Evolutionary conservation across 1,284 basidiomycete species (phyloP).

Genomic region (Lignosus rhinocerotis): DNA sequence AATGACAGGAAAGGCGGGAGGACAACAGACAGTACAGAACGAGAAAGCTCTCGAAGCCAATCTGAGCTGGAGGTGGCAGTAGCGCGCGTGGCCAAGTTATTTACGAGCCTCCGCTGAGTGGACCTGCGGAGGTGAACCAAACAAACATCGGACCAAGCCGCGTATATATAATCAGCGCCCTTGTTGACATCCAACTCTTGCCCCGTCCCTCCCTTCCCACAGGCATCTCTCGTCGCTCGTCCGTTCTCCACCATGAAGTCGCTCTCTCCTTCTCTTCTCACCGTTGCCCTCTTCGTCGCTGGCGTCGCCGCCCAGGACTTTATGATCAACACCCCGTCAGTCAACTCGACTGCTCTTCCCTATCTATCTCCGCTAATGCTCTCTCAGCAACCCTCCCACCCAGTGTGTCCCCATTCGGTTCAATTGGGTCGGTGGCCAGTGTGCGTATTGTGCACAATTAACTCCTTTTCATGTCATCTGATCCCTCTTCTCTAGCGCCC

Average conservation of each 20-base stretch:
- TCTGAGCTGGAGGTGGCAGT: no score
- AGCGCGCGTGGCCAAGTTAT: no score
- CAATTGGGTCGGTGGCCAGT: slow-evolving; percentile 28
- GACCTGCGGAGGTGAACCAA: slow-evolving; percentile 21
- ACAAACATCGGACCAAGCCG: slow-evolving; percentile 27
- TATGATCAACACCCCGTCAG: slow-evolving; percentile 36
- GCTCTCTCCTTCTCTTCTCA: slow-evolving; percentile 25
- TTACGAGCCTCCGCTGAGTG: not conserved
- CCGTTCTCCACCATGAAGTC: slow-evolving; percentile 27
- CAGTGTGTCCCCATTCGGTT: slow-evolving; percentile 31
- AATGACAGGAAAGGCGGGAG: no score
- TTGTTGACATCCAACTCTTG: slow-evolving; percentile 15
- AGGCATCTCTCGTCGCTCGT: slow-evolving; percentile 21
- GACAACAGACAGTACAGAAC: no score
- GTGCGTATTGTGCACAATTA: slow-evolving; percentile 10
- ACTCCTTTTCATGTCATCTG: not conserved
- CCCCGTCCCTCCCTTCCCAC: slow-evolving; percentile 26
- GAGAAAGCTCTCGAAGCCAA: no score
- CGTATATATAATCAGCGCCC: slow-evolving; percentile 17
- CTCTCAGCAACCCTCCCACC: slow-evolving; percentile 22
- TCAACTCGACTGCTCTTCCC: not conserved
- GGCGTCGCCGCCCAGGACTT: slow-evolving; percentile 27
- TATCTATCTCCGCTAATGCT: not conserved
- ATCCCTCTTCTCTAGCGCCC: slow-evolving; percentile 17
- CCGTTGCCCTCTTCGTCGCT: slow-evolving; percentile 26